Conservation (phyloP, 768 basidiomycete species). For the Rhodotorula graminis region DNA sequence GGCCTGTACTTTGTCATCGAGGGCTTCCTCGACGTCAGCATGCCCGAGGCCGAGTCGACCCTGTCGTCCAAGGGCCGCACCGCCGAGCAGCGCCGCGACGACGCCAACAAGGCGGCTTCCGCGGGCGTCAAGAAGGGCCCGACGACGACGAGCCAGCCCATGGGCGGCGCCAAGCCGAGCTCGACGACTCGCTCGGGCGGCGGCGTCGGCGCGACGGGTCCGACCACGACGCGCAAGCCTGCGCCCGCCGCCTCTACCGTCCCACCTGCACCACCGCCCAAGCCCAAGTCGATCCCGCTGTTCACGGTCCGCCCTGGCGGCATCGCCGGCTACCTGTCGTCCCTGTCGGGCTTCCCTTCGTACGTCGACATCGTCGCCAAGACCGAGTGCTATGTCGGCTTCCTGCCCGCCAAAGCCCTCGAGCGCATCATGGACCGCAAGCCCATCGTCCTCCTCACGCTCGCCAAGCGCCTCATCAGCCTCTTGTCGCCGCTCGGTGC, state of each 20-base stretch:
- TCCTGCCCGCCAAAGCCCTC: conserved; percentile 78
- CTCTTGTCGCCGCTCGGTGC: conserved; percentile 83
- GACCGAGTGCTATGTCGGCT: conserved; percentile 97
- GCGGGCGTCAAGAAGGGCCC: not conserved
- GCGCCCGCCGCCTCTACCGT: not conserved
- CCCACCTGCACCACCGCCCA: not conserved
- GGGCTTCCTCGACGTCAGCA: conserved; percentile 85
- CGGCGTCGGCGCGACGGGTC: conserved; percentile 7
- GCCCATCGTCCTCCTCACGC: conserved; percentile 89
- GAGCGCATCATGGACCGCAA: conserved; percentile 86
- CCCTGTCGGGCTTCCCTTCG: conserved; percentile 81
- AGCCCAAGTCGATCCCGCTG: conserved; percentile 51
- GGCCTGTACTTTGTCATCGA: conserved; percentile 93
- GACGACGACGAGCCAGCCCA: not conserved
- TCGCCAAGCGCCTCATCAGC: conserved; percentile 94
- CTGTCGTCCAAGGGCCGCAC: not conserved
- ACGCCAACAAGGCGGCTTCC: not conserved
- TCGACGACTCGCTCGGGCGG: not conserved
- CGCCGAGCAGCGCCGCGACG: not conserved
- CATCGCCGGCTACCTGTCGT: conserved; percentile 92
- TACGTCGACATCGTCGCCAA: conserved; percentile 97
- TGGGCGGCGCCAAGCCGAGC: not conserved
- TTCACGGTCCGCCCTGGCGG: conserved; percentile 97
- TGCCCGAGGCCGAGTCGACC: conserved; percentile 53
- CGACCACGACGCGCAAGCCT: not conserved